These are phyloP conservation scores for Sutorius australiensis DNA, from an alignment of 768 basidiomycete genomes.

Conservation along the genomic window DNA sequence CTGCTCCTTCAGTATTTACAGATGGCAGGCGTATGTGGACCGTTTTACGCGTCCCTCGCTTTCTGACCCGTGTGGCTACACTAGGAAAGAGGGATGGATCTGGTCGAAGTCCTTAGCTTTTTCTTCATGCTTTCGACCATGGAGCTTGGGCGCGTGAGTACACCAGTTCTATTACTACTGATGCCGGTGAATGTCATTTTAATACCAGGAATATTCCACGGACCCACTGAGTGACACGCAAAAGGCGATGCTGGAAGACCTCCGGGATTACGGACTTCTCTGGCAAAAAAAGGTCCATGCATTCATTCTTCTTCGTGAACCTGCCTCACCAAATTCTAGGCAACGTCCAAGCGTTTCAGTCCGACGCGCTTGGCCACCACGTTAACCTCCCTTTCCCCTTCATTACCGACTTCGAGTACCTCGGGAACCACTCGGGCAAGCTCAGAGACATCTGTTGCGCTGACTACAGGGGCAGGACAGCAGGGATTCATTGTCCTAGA, in stretches of 20 bases:
- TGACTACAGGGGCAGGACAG: constrained; percentile 52
- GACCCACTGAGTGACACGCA: constrained; percentile 77
- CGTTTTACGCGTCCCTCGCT: constrained; percentile 1
- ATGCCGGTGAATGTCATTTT: background rate
- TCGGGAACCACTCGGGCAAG: constrained; percentile 16
- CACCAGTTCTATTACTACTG: background rate
- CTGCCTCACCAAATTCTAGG: constrained; percentile 36
- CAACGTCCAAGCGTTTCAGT: constrained; percentile 76
- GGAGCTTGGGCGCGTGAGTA: constrained; percentile 81
- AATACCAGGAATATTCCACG: constrained; percentile 80
- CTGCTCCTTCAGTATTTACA: constrained; percentile 86
- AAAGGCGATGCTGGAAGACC: constrained; percentile 83
- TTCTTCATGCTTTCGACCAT: constrained; percentile 97
- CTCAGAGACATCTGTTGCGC: constrained; percentile 22
- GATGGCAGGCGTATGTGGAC: constrained; percentile 65
- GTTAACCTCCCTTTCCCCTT: constrained; percentile 85
- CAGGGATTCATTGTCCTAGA: constrained; percentile 96
- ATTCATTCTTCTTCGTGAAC: constrained; percentile 13
- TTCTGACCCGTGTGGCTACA: constrained; percentile 11
- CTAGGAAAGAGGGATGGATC: constrained; percentile 84
- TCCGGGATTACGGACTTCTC: constrained; percentile 91
- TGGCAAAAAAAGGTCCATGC: constrained; percentile 72
- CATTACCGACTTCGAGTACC: constrained; percentile 55
- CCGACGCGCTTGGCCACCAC: constrained; percentile 95
- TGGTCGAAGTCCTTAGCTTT: constrained; percentile 90